Base-by-base conservation (phyloP, 768 basidiomycete genomes). In the Hygrocybe coccinea region DNA sequence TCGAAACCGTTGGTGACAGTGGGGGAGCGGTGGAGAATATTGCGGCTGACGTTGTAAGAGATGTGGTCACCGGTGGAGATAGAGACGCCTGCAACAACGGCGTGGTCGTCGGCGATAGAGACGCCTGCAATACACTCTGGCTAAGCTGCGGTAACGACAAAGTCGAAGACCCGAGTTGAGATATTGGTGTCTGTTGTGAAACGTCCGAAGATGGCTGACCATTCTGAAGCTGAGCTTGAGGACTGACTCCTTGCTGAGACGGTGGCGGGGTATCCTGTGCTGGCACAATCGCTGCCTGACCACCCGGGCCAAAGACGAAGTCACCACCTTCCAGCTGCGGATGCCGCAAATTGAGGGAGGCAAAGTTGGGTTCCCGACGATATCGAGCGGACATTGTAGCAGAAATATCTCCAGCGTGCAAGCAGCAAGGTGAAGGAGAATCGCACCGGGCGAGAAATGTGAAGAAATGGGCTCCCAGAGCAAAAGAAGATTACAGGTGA, bases 251-350 rank as follows among this genome's bases (percentile, higher is more conserved):
- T 3, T n/a, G 37, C 15, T 29, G 29, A 29, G 29, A 29, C 8
- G 52, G 19, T 22, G 36, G 52, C 12, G 21, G 38, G 17, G 34
- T 9, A 22, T 22, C 36, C 24, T 37, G 38, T 11, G 45, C 15
- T 17, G 45, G 24, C 5, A 48, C 54, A 22, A 56, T 50, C 5
- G 55, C 17, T 29, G 17, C 54, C 36, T 55, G 37, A 34, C 55
- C 55, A 24, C 55, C 55, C n/a, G 55, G 55, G 25, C 55, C 55
- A 33, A 56, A 24, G 11, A 56, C 37, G 38, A 56, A 43, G 5
- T 36, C 24, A 10, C 45, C 45, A 35, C 25, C 54, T 6, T 35
- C 45, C 45, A n/a, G 25, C 33, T 34, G 29, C 2, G 39, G 29
- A 6, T 21, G 24, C 8, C 17, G 24, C 9, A 52, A 2, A n/a